Evolutionary conservation across 441 rosid species (phyloP), one percentile per base, ranked within the genome.

Genomic region (Gossypium trilobum): DNA sequence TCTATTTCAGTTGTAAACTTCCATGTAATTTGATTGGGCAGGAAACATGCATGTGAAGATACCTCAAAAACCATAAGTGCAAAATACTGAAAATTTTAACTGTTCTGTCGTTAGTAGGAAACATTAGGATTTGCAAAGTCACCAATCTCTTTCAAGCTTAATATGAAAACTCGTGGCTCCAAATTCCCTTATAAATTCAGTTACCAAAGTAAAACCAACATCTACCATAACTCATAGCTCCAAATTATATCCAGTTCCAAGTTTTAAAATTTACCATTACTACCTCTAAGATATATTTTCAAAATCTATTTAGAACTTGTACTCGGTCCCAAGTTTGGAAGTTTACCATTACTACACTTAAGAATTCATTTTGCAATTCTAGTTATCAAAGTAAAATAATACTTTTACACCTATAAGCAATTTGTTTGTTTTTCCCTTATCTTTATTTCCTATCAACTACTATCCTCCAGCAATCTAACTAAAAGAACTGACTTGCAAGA

Each of bases 171-270:
- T 33, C 48, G 10, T 17, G 67, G 25, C 23, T 16, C 67, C n/a
- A 36, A 16, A 62, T 33, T 60, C 67, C 14, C 3, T 62, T 17
- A 33, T 33, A 62, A 59, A 31, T 62, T 33, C 67, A 62, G 23
- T 62, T 62, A 62, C 46, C 23, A 33, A 31, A 61, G 23, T 33
- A 33, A 8, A 61, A 17, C 48, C n/a, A 36, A 36, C 11, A 31
- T 62, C 67, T 17, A 62, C 27, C n/a, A 16, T 16, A 62, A 33
- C 67, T 36, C 67, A 36, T 8, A 36, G 44, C 2, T 36, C 50
- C 25, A 61, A 44, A 62, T 46, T 62, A 63, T 39, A 63, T 63
- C 68, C 29, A 17, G 50, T 63, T 44, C 68, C 68, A 36, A 63
- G 68, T 63, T 63, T 36, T 36, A 23, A 36, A 17, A 62, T 36